Evolutionary conservation across 1,284 basidiomycete species (phyloP).

Genomic region (Pseudozyma thailandica): DNA sequence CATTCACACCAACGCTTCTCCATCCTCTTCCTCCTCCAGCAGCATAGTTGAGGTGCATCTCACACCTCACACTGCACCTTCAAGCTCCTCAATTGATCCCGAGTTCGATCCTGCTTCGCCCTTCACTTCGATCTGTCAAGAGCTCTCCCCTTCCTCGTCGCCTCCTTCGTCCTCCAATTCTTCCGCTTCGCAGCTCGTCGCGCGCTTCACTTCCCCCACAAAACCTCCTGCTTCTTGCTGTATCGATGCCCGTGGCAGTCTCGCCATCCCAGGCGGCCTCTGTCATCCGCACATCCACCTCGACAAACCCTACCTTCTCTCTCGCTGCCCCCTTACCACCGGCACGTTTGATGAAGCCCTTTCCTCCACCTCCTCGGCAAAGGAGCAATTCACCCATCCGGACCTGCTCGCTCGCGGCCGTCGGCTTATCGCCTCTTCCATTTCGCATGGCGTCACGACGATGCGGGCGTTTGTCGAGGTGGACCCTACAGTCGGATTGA

Average conservation of each 20-base stretch:
- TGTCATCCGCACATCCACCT: slow-evolving; percentile 51
- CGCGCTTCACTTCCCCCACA: slow-evolving; percentile 1
- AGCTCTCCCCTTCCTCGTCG: not conserved
- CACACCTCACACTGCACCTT: not conserved
- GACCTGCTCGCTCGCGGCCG: slow-evolving; percentile 27
- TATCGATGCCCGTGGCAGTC: slow-evolving; percentile 24
- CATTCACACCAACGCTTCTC: slow-evolving; percentile 4
- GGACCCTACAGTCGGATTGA: slow-evolving; percentile 36
- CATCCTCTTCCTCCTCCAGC: not conserved
- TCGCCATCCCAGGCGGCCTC: slow-evolving; percentile 44
- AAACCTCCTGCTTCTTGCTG: not conserved
- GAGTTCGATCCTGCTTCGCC: slow-evolving; percentile 3
- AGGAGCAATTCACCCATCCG: slow-evolving; percentile 14
- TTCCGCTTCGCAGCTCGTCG: not conserved
- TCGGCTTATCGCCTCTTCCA: slow-evolving; percentile 18
- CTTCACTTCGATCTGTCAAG: slow-evolving; percentile 4
- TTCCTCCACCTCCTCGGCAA: slow-evolving; percentile 25
- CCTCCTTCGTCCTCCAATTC: not conserved
- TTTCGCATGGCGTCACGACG: slow-evolving; percentile 40
- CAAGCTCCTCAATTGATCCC: not conserved
- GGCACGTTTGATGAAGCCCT: slow-evolving; percentile 47
- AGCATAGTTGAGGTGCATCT: slow-evolving; percentile 14
- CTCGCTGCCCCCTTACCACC: slow-evolving; percentile 10
- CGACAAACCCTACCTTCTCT: slow-evolving; percentile 48
- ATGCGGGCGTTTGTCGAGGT: slow-evolving; percentile 53